A percentile compares a stretch with the other conserved stretches of the same genome.
Evolutionary conservation across 257 asterid species (phyloP).

Genomic region (Osmanthus fragrans): DNA sequence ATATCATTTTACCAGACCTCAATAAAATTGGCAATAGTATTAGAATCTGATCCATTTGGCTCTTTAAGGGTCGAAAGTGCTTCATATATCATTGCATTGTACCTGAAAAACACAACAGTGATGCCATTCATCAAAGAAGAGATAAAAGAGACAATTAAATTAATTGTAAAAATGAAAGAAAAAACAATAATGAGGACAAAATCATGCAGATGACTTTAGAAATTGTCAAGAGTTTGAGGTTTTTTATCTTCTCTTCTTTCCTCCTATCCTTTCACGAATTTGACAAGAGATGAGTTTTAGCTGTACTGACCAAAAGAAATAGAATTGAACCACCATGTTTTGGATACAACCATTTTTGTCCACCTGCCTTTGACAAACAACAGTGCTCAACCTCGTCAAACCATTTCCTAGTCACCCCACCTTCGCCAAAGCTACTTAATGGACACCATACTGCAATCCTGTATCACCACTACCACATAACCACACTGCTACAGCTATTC

Average conservation of each 20-base stretch:
- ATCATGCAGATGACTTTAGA: background rate
- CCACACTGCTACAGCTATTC: background rate
- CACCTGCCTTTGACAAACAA: background rate
- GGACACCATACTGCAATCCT: background rate
- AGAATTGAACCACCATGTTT: background rate
- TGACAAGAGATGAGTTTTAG: background rate
- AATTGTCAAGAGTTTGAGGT: background rate
- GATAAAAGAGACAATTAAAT: slow-evolving; percentile 6
- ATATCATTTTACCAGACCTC: slow-evolving; percentile 52
- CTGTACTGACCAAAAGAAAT: background rate
- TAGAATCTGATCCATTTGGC: slow-evolving; percentile 69
- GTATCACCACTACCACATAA: background rate
- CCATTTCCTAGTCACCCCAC: background rate
- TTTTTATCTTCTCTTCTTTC: background rate
- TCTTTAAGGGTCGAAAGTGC: slow-evolving; percentile 70
- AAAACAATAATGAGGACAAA: background rate
- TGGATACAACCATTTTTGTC: background rate
- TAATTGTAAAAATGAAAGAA: background rate
- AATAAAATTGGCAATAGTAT: slow-evolving; percentile 61
- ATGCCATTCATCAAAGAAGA: slow-evolving; percentile 8
- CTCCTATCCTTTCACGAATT: background rate
- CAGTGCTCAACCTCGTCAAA: background rate
- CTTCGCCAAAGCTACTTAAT: background rate
- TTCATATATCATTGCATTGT: slow-evolving; percentile 65
- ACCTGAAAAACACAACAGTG: slow-evolving; percentile 45